Conservation (phyloP, 1,284 basidiomycete genomes). For the Quambalaria eucalypti region DNA sequence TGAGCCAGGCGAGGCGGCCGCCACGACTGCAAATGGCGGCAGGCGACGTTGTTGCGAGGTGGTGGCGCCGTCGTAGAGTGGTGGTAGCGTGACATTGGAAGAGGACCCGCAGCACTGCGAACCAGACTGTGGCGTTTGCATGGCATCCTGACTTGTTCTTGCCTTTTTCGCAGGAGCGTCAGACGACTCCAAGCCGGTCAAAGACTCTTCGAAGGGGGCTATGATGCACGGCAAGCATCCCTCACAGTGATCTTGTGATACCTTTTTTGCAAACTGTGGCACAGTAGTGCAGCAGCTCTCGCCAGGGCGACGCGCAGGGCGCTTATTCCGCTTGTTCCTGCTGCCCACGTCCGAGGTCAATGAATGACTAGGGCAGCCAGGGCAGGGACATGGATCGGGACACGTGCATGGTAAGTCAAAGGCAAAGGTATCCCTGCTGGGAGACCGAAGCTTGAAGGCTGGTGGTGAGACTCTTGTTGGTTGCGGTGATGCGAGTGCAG, state of each 20-base stretch:
- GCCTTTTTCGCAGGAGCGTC: neutral
- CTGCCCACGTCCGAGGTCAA: neutral
- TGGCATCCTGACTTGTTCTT: neutral
- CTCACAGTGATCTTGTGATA: neutral
- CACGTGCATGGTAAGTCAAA: neutral
- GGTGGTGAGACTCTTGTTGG: no score
- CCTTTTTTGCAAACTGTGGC: neutral
- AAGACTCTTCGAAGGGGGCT: neutral
- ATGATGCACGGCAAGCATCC: neutral
- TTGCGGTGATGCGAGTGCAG: no score
- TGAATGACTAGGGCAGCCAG: neutral
- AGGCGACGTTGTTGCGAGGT: no score
- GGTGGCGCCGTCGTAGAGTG: no score
- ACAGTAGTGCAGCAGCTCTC: neutral
- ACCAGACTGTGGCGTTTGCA: no score
- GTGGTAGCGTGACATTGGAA: no score
- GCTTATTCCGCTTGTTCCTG: neutral
- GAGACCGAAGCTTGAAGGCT: no score
- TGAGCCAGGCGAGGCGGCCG: no score
- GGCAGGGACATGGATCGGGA: neutral
- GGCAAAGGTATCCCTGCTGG: neutral
- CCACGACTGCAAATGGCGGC: no score
- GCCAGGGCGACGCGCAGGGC: neutral
- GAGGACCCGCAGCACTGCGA: no score
- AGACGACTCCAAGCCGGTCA: no score